Conservation (phyloP, 2,329 filamentous ascomycete species). For the Clarireedia hainanense region DNA sequence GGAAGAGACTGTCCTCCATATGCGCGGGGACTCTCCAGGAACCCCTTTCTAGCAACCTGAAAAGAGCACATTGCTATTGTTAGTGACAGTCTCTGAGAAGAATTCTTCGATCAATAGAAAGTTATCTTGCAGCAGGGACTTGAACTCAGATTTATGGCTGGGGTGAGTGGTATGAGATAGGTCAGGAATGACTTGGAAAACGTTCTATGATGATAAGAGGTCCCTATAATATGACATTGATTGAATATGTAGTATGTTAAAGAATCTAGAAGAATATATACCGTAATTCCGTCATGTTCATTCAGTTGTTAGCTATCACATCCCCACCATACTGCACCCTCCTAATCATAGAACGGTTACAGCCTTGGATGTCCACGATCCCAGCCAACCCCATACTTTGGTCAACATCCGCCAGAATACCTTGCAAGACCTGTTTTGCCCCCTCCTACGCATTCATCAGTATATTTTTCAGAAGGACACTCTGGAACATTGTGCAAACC, state of each 20-base stretch:
- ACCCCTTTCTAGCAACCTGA: too few species aligned
- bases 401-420: slow-evolving; percentile 45
- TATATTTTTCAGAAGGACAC: background rate
- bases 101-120: too few species aligned
- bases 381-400: slow-evolving; percentile 48
- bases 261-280: background rate
- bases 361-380: slow-evolving; percentile 29
- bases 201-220: background rate
- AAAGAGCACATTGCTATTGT: too few species aligned
- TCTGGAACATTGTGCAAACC: too few species aligned
- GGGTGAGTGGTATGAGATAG: too few species aligned
- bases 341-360: slow-evolving; percentile 20
- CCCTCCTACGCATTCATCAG: slow-evolving; percentile 31
- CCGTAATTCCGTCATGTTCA: too few species aligned
- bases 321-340: slow-evolving; percentile 22
- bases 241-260: background rate
- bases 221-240: background rate
- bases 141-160: too few species aligned
- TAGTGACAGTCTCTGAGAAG: too few species aligned
- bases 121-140: too few species aligned
- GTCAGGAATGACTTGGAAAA: too few species aligned
- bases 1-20: too few species aligned
- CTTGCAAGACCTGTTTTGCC: slow-evolving; percentile 42
- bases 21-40: too few species aligned
- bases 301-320: slow-evolving; percentile 21